Evolutionary conservation across 176 grass and related monocot genomes (phyloP), one percentile per base, ranked within the genome.

Genomic region (Ensete ventricosum): DNA sequence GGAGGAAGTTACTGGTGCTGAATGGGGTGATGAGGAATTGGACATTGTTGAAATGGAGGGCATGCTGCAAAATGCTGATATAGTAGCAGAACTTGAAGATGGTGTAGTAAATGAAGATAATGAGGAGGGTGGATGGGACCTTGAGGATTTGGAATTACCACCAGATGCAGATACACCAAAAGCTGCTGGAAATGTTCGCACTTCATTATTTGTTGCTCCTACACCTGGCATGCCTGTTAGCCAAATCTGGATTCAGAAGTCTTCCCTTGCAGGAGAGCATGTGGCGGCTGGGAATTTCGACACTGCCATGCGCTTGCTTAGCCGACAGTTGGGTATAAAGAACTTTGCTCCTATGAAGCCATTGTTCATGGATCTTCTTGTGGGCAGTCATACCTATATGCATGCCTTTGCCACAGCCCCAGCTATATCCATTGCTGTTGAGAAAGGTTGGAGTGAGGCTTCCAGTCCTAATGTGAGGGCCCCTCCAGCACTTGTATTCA

Each of bases 11-110:
- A 80, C 69, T 85, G 84, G 82, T 85, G 90, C 88, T 85, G 90
- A 98, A n/a, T 98, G 95, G 95, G 95, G 64, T 84, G 90, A 98
- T 49, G 90, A 94, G 67, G 95, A 98, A 53, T 73, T 98, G 84
- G 88, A 98, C 73, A 83, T 94, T 71, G 82, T 91, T 60, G 87
- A 98, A 85, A 86, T 86, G 57, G 92, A 86, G 21, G 85, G 84
- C 54, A 82, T 55, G 62, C 84, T 94, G 19, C 82, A 75, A 52
- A 91, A 93, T 87, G 90, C 84, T 62, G 92, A 85, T 50, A 75
- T 85, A 82, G 67, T 83, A 73, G 88, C 66, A 51, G 74, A 91
- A 76, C 74, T 43, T 11, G 88, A 97, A 64, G 88, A 91, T 16
- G 88, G 78, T 19, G 88, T 87, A 22, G 76, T 69, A 52, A 89